phyloP scores from a whole-genome alignment of 2,329 filamentous ascomycete species.

The Cladosporium sp. region DNA sequence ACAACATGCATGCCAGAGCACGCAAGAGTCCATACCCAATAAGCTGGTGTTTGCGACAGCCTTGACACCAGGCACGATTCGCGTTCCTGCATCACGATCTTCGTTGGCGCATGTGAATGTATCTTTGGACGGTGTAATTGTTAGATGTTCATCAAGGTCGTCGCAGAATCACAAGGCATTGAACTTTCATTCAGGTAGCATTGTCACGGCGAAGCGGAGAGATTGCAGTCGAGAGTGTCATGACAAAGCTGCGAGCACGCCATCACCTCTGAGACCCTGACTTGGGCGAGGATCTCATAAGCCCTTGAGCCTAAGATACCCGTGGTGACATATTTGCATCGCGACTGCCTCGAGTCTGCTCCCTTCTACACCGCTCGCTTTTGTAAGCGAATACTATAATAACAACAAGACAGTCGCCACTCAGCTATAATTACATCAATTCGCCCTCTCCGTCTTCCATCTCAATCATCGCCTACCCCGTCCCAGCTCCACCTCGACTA shows the following conservation, averaged over 20 bases:
- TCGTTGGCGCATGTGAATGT: background rate
- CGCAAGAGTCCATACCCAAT: conserved; percentile 10
- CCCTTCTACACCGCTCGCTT: conserved; percentile 4
- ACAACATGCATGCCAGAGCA: conserved; percentile 12
- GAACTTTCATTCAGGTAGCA: background rate
- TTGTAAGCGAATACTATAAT: conserved; percentile 5
- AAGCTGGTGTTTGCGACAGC: background rate
- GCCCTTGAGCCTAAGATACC: background rate
- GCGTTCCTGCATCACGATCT: conserved; percentile 12
- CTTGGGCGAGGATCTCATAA: background rate
- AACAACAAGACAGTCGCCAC: background rate
- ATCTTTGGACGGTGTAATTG: background rate
- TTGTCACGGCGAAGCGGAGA: background rate
- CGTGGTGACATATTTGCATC: background rate
- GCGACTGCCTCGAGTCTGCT: background rate
- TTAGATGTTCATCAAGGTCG: background rate
- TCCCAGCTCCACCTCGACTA: background rate
- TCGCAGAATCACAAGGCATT: background rate
- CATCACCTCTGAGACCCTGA: conserved; percentile 1
- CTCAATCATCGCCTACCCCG: background rate
- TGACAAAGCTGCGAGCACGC: conserved; percentile 8
- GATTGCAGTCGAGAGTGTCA: background rate
- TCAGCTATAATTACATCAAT: conserved; percentile 4
- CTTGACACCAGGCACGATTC: conserved; percentile 4
- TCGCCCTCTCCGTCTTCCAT: background rate